These are phyloP conservation scores for Sclerotinia glacialis DNA, from an alignment of 2,329 filamentous ascomycete genomes.

Conservation along the genomic window DNA sequence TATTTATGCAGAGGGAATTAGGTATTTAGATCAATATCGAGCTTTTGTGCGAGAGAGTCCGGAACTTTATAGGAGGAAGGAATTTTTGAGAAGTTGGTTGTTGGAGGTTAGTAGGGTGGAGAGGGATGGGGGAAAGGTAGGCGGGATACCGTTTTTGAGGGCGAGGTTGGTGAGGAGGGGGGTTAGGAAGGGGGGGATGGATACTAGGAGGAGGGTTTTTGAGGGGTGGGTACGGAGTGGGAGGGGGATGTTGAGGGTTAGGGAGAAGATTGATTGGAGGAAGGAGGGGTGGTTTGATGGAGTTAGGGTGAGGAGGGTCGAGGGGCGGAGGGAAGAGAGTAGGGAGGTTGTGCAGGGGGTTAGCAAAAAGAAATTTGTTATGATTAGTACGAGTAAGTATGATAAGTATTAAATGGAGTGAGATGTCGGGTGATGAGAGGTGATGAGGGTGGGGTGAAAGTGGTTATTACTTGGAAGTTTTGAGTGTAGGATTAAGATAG, in stretches of 20 bases:
- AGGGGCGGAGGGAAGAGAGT: neutral
- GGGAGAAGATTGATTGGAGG: slow-evolving; percentile 10
- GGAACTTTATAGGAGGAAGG: neutral
- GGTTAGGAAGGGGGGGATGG: neutral
- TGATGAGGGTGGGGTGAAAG: no score
- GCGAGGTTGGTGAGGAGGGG: neutral
- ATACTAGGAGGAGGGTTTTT: slow-evolving; percentile 7
- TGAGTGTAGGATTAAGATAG: no score
- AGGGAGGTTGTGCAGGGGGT: no score
- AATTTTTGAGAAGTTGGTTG: neutral
- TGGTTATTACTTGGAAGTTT: no score
- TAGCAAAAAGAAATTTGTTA: neutral
- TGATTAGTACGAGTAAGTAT: slow-evolving; percentile 8
- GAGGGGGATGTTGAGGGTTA: neutral
- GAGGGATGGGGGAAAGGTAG: neutral
- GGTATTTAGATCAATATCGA: neutral
- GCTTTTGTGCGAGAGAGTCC: neutral
- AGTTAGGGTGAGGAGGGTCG: neutral
- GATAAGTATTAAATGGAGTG: neutral
- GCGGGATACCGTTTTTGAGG: neutral
- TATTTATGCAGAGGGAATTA: neutral
- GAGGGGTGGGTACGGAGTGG: neutral
- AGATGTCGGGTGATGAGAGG: neutral
- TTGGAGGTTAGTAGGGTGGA: neutral
- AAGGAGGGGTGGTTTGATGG: slow-evolving; percentile 13